These are phyloP conservation scores for Hericium erinaceus DNA, from an alignment of 768 basidiomycete species.

Conservation along the genomic window DNA sequence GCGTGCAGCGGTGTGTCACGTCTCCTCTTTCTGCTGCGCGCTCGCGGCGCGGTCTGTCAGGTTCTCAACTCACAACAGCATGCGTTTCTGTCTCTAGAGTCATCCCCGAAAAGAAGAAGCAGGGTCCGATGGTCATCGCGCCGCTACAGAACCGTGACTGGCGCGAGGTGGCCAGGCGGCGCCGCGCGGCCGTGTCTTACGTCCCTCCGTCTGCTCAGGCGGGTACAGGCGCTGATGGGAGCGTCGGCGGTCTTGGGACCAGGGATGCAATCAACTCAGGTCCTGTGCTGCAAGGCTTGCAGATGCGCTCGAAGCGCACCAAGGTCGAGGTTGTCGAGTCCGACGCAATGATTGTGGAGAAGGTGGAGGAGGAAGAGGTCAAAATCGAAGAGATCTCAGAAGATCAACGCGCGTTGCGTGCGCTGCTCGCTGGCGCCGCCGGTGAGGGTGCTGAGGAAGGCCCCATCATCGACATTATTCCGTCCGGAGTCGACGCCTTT, in stretches of 20 bases:
- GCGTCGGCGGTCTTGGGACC: constrained; percentile 70
- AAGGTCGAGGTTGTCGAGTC: constrained; percentile 19
- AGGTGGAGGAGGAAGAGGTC: constrained; percentile 18
- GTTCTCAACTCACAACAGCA: constrained; percentile 71
- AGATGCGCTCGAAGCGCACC: constrained; percentile 29
- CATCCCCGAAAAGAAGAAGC: constrained; percentile 35
- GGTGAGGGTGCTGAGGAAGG: constrained; percentile 29
- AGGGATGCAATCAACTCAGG: constrained; percentile 71
- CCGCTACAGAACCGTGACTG: constrained; percentile 85
- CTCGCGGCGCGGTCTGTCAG: constrained; percentile 20
- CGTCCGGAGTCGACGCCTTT: constrained; percentile 19
- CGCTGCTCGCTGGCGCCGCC: constrained; percentile 53
- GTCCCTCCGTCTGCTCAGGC: constrained; percentile 55
- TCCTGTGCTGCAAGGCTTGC: constrained; percentile 60
- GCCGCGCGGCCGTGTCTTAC: constrained; percentile 39
- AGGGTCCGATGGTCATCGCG: constrained; percentile 76
- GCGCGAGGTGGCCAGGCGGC: constrained; percentile 67
- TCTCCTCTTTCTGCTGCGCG: not conserved
- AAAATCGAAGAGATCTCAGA: constrained; percentile 44
- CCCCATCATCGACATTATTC: constrained; percentile 52
- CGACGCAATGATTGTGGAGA: constrained; percentile 11
- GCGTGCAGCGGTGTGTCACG: constrained; percentile 76
- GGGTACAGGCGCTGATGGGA: constrained; percentile 55
- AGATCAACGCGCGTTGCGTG: constrained; percentile 74
- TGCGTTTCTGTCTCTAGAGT: constrained; percentile 19